Evolutionary conservation across 108 stramenopile genomes (phyloP), one percentile per base, ranked within the genome.

Genomic region (Cyclotella baltica): DNA sequence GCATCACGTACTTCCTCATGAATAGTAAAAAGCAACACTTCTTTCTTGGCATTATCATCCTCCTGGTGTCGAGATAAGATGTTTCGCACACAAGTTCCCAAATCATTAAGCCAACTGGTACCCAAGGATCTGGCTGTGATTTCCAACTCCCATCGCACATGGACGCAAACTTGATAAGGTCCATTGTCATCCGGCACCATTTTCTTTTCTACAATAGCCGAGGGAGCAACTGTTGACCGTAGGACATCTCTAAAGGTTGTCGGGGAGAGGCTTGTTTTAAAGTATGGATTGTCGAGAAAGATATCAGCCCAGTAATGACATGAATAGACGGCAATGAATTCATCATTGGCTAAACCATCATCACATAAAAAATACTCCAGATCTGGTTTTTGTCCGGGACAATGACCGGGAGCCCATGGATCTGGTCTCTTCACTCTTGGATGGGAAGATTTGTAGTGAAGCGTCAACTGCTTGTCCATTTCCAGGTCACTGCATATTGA

Each of bases 231-330:
- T 20, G 30, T 67, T 10, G 33, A 47, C 1, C 67, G 15, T 50
- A 67, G 28, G 1, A 67, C 50, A 29, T 67, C 20, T 25, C 50
- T 28, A 52, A 51, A 67, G 4, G 50, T 34, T 1, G 0, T 52
- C 2, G 67, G 0, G 18, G 67, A 19, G n/a, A 67, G 30, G 27
- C 25, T 18, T 18, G 1, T 38, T 28, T 67, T 50, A 30, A 67
- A 67, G 25, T 37, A 33, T 51, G 67, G 67, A 67, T 67, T 67
- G 48, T 51, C 31, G 18, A n/a, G 34, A 0, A 67, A 52, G 15
- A 50, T n/a, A 33, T 67, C 67, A 1, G 50, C 67, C 50, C 50
- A 67, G 52, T 51, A 67, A 5, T 67, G 67, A 52, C 47, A 50
- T 2, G 67, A 67, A 33, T 31, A 33, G 31, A 67, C 30, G 3